Evolutionary conservation across 2,329 filamentous ascomycete species (phyloP).

Genomic region (Colletotrichum scovillei): DNA sequence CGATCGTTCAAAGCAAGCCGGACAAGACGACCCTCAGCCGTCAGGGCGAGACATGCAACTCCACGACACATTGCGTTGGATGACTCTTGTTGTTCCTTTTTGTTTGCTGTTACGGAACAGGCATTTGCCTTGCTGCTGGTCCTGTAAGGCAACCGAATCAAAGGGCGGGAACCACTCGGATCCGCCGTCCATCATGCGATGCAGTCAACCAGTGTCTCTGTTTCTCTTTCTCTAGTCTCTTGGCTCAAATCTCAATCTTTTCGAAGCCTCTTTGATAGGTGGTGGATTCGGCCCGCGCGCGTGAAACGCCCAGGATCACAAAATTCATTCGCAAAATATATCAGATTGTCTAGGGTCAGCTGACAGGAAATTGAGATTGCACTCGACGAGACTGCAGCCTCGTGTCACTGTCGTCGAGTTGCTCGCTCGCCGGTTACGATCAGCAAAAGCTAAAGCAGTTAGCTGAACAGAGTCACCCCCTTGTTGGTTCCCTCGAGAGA

Average conservation of each 20-base stretch:
- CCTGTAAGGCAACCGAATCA: neutral
- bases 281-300: constrained; percentile 1
- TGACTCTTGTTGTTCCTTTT: neutral
- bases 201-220: neutral
- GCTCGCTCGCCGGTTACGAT: neutral
- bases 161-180: neutral
- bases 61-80: neutral
- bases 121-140: constrained; percentile 7
- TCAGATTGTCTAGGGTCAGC: constrained; percentile 13
- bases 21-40: neutral
- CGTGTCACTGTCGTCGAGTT: neutral
- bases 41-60: neutral
- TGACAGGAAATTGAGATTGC: constrained; percentile 21
- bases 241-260: neutral
- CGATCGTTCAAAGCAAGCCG: constrained; percentile 6
- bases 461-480: neutral
- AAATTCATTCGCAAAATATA: neutral
- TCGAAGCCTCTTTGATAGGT: constrained; percentile 9
- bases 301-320: constrained; percentile 9
- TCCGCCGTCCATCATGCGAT: neutral
- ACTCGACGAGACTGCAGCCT: neutral
- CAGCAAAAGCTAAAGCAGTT: neutral
- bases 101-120: neutral
- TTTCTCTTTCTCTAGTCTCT: neutral
- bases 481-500: constrained; percentile 28